These are phyloP conservation scores for Annulohypoxylon nitens DNA, from an alignment of 495 filamentous ascomycete species.

Conservation along the genomic window DNA sequence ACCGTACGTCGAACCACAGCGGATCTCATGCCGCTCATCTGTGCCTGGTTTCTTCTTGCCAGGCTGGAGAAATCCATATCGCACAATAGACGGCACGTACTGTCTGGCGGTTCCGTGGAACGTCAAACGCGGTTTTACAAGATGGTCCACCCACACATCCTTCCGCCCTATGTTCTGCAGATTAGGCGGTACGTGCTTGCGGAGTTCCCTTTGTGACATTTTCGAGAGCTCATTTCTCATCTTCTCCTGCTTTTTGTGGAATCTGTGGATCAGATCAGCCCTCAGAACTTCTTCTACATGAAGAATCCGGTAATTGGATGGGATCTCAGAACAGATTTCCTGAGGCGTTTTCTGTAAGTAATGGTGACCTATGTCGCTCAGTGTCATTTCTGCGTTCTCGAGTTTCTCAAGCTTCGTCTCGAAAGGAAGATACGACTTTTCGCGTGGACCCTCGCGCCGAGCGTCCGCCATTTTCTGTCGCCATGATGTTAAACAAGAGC, in stretches of 20 bases:
- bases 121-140: constrained; percentile 51
- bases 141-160: constrained; percentile 49
- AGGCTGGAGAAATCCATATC: constrained; percentile 57
- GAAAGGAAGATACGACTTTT: constrained; percentile 13
- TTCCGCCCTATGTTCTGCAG: constrained; percentile 44
- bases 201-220: constrained; percentile 18
- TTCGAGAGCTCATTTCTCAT: constrained; percentile 47
- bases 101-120: constrained; percentile 58
- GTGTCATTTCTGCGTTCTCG: constrained; percentile 25
- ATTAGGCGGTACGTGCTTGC: constrained; percentile 27
- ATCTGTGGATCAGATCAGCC: constrained; percentile 48
- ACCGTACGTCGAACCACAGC: constrained; percentile 55
- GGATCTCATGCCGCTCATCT: constrained; percentile 37
- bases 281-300: constrained; percentile 59
- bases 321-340: constrained; percentile 52
- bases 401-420: constrained; percentile 24
- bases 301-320: constrained; percentile 53
- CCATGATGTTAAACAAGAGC: constrained; percentile 29
- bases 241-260: constrained; percentile 45
- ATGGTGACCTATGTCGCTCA: constrained; percentile 37
- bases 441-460: background rate
- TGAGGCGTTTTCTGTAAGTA: constrained; percentile 53
- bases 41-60: constrained; percentile 48
- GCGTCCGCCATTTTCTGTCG: constrained; percentile 9
- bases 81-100: constrained; percentile 58